These are phyloP conservation scores for Triticum aestivum DNA, from an alignment of 176 grass and related monocot genomes.

Conservation along the genomic window IWGSC_CS_RefSeq_v2.1 NC_057796.1:128796753-128797252, in stretches of 20 bases:
- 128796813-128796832: constrained; percentile 55
- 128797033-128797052: not conserved
- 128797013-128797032: constrained; percentile 64
- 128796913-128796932: constrained; percentile 96
- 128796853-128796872: not conserved
- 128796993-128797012: constrained; percentile 70
- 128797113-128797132: not conserved
- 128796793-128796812: constrained; percentile 82
- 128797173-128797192: constrained; percentile 12
- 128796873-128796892: constrained; percentile 14
- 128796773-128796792: constrained; percentile 65
- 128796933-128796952: constrained; percentile 90
- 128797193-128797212: constrained; percentile 63
- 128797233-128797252: constrained; percentile 83
- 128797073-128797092: too few relatives aligned
- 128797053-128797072: too few relatives aligned
- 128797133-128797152: constrained; percentile 46
- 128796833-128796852: constrained; percentile 31
- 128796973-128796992: constrained; percentile 71
- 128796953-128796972: constrained; percentile 47
- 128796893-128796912: constrained; percentile 48
- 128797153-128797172: constrained; percentile 9
- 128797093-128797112: not conserved
- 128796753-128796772: constrained; percentile 39
- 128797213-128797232: constrained; percentile 83